Evolutionary conservation across 1,139 yeast species (phyloP), one percentile per base, ranked within the genome.

Genomic region (Suhomyces bokatorum): DNA sequence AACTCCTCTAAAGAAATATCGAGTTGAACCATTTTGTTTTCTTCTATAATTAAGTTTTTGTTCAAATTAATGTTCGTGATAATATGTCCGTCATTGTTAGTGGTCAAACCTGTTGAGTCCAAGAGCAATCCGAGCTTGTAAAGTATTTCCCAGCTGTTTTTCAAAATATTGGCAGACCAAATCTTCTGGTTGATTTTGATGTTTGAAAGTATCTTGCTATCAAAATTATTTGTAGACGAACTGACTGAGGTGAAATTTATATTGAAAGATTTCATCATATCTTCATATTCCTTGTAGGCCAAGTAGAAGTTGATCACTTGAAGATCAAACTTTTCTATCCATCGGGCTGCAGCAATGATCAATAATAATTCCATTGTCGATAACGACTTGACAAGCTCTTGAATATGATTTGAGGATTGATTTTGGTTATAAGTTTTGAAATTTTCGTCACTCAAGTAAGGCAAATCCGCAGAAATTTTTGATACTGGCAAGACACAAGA

Each of bases 241-340:
- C 54, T 44, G 10, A 49, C 42, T 0, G 67, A 52, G 1, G 69
- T 60, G 7, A 64, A 66, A 22, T 74, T 73, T 17, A 68, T 56
- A 48, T 81, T 77, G 48, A 75, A 64, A 0, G 62, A 56, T 46
- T 77, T 76, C 37, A 83, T 72, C 73, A 83, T 74, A 1, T 66
- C 69, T n/a, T 63, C 60, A 61, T 89, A 93, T 62, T 93, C 98
- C 33, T 82, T 82, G 60, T 84, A 86, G 0, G 85, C 87, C 50
- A 89, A 70, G 53, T 85, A 87, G 64, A 90, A 85, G 60, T 89
- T 91, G 17, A 83, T 70, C 12, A 72, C 69, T 22, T 73, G 80
- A 13, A 81, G 66, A 30, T 79, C 83, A 31, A 76, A 77, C 55
- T 83, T 85, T 46, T 80, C 73, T 16, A 81, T 70, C 48, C 85